These are phyloP conservation scores for Ormosia semicastrata DNA, from an alignment of 306 rosid species.

Conservation along the genomic window DNA sequence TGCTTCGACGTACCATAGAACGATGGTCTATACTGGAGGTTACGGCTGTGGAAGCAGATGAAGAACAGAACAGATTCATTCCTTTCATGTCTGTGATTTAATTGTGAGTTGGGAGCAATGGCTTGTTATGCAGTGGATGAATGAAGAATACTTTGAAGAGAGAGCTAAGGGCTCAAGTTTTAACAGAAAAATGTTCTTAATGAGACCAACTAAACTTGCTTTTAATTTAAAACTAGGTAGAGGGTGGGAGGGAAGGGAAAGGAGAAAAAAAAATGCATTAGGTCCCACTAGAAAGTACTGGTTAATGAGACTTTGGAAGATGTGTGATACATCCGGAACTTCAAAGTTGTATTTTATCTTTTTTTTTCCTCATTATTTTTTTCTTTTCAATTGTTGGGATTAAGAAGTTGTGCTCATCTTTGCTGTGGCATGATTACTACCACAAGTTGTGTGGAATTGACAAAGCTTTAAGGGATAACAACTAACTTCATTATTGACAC, in stretches of 20 bases:
- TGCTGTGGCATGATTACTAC: slow-evolving; percentile 36
- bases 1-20: slow-evolving; percentile 35
- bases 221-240: slow-evolving; percentile 25
- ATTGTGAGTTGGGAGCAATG: not conserved
- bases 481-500: slow-evolving; percentile 32
- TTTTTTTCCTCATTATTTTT: not conserved
- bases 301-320: slow-evolving; percentile 15
- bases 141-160: not conserved
- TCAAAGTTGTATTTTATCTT: slow-evolving; percentile 14
- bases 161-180: not conserved
- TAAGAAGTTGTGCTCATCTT: slow-evolving; percentile 13
- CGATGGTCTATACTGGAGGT: slow-evolving; percentile 42
- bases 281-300: slow-evolving; percentile 24
- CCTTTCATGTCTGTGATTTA: slow-evolving; percentile 38
- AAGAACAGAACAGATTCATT: slow-evolving; percentile 57
- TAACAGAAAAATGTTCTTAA: not conserved
- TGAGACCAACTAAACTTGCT: slow-evolving; percentile 24
- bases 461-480: slow-evolving; percentile 1
- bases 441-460: slow-evolving; percentile 23
- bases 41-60: slow-evolving; percentile 62
- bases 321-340: slow-evolving; percentile 23
- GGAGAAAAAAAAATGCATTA: not conserved
- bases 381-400: not conserved
- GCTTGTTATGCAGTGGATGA: not conserved
- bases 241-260: not conserved